Base-by-base conservation (phyloP, 148 eudicot genomes). In the Nepenthes mirabilis region DNA sequence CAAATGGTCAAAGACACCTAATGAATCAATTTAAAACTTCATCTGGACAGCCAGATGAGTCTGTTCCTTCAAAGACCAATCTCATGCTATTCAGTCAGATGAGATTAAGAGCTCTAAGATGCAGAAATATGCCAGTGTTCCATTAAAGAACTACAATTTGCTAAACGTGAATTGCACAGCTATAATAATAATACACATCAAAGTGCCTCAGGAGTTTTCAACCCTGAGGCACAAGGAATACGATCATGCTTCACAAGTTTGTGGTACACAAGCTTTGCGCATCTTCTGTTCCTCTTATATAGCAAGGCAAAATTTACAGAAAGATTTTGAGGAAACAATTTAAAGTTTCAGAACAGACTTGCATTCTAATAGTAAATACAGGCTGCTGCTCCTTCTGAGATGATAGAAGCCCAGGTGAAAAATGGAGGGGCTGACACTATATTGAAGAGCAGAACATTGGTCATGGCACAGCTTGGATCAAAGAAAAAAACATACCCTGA, bases 401-500 rank as follows among this genome's bases (percentile, higher is more conserved):
- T 34, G 32, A 33, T 55, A 11, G 34, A 36, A 71, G 56, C 69
- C 55, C 37, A 51, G n/a, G 52, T 66, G 57, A 70, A 47, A 58
- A 55, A 14, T 35, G 53, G 55, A 47, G 33, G 43, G 37, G 37
- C 68, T 8, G 2, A 11, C 35, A 65, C 37, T 58, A 63, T 36
- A n/a, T 51, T 7, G 40, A 52, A 8, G 52, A 12, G 14, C 13
- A 11, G 52, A 11, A 10, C 10, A 49, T 10, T 11, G 6, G n/a
- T 49, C 12, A 49, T 6, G 6, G 13, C 13, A 40, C 8, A 8
- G 8, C 4, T 8, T 8, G 8, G 8, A 8, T 3, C 0, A 8
- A 40, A 40, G 6, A 35, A 11, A 43, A 12, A 43, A 9, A 36
- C 33, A 11, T 49, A 47, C 49, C 47, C 6, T 49, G 35, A 14